Conservation (phyloP, 2,329 filamentous ascomycete genomes). For the Monosporascus sp. region DNA sequence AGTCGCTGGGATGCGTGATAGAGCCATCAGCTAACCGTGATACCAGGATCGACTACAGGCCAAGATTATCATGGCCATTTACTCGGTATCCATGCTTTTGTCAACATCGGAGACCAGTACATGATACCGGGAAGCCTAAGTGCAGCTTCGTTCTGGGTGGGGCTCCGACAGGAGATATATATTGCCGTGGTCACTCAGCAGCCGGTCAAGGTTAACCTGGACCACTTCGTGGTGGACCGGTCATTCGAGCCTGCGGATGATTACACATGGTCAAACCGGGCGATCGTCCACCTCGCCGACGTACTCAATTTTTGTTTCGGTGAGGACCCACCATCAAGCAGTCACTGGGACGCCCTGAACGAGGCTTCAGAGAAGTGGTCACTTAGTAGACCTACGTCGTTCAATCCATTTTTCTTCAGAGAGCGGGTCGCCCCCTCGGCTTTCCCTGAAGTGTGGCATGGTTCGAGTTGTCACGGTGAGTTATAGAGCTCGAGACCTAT, state of each 20-base stretch:
- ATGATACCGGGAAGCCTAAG: conserved; percentile 37
- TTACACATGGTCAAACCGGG: conserved; percentile 54
- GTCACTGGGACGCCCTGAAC: conserved; percentile 39
- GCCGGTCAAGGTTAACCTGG: conserved; percentile 43
- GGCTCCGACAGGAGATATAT: conserved; percentile 54
- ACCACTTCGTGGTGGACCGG: conserved; percentile 46
- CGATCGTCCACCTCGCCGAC: conserved; percentile 57
- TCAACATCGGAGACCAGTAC: conserved; percentile 34
- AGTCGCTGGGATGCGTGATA: conserved; percentile 12
- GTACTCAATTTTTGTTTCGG: conserved; percentile 59
- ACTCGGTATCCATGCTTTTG: conserved; percentile 41
- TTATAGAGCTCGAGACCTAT: neutral
- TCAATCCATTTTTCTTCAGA: conserved; percentile 47
- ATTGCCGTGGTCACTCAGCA: conserved; percentile 44
- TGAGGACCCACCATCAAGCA: conserved; percentile 26
- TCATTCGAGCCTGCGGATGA: conserved; percentile 43
- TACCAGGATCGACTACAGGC: conserved; percentile 33
- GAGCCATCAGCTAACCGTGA: conserved; percentile 16
- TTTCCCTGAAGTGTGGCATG: conserved; percentile 55
- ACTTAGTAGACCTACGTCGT: conserved; percentile 41
- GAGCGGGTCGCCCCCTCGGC: conserved; percentile 31
- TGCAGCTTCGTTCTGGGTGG: conserved; percentile 53
- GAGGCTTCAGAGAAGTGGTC: conserved; percentile 42
- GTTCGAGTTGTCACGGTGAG: conserved; percentile 48
- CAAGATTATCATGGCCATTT: conserved; percentile 42